Percentiles rank a stretch among this genome's conserved stretches.
phyloP scores from a whole-genome alignment of 306 rosid genomes.

The Ormosia semicastrata region DNA sequence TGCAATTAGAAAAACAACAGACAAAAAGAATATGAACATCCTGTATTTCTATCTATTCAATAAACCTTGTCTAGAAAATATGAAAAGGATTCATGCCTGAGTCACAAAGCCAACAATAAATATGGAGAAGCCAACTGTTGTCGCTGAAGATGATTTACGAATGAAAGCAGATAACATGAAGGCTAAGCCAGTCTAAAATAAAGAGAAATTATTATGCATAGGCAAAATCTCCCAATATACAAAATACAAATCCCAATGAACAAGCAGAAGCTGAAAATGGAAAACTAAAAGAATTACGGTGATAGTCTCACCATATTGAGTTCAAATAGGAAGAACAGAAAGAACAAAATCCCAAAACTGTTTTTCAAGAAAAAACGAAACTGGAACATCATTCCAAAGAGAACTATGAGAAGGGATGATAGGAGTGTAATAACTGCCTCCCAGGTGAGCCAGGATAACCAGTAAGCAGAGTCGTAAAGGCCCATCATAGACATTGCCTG shows the following conservation, averaged over 20 bases:
- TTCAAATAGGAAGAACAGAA: conserved; percentile 85
- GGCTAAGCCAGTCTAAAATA: conserved; percentile 71
- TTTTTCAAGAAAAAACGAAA: conserved; percentile 76
- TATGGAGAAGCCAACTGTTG: conserved; percentile 66
- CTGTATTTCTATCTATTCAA: conserved; percentile 7
- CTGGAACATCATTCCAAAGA: conserved; percentile 87
- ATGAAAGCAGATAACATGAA: conserved; percentile 88
- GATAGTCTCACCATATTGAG: conserved; percentile 71
- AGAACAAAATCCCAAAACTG: conserved; percentile 53
- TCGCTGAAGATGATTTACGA: conserved; percentile 75
- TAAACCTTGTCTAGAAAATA: conserved; percentile 15
- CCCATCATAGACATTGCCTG: conserved; percentile 98
- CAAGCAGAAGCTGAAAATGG: neutral
- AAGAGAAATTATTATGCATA: neutral
- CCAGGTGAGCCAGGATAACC: conserved; percentile 94
- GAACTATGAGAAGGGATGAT: conserved; percentile 75
- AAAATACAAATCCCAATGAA: conserved; percentile 4
- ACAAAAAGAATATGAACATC: conserved; percentile 17
- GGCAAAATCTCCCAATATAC: neutral
- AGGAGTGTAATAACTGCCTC: conserved; percentile 60
- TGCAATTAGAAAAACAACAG: conserved; percentile 35
- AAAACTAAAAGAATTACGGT: neutral
- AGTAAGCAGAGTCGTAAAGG: conserved; percentile 84
- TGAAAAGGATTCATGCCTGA: conserved; percentile 62
- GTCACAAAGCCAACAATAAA: conserved; percentile 71